Conservation (phyloP, 805 yeast species). For the Nematodospora valgi region DNA sequence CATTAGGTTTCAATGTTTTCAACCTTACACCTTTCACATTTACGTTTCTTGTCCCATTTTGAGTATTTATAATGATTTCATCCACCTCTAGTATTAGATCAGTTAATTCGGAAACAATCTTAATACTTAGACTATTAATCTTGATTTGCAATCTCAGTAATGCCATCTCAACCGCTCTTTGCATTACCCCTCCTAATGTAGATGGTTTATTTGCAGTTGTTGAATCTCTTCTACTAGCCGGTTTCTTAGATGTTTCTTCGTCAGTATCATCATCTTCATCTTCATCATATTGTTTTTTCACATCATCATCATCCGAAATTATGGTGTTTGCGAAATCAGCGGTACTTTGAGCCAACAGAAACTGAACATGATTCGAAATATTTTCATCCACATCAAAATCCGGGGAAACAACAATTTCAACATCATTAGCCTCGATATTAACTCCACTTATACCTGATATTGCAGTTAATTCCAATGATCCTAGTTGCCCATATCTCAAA, state of each 20-base stretch:
- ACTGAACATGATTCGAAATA: constrained; percentile 32
- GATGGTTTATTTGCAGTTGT: constrained; percentile 23
- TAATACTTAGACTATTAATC: constrained; percentile 45
- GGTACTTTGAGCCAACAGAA: constrained; percentile 67
- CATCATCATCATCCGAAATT: constrained; percentile 28
- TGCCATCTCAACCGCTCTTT: constrained; percentile 65
- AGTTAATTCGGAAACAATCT: constrained; percentile 45
- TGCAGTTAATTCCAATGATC: constrained; percentile 46
- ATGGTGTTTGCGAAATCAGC: constrained; percentile 67
- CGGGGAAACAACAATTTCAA: constrained; percentile 44
- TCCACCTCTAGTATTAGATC: constrained; percentile 32
- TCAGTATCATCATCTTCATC: constrained; percentile 11
- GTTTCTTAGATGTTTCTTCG: constrained; percentile 7
- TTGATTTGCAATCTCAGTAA: constrained; percentile 55
- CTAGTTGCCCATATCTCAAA: constrained; percentile 59
- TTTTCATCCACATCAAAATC: constrained; percentile 28
- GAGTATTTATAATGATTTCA: constrained; percentile 32
- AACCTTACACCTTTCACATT: constrained; percentile 38
- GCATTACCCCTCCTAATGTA: constrained; percentile 54
- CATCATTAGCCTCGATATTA: constrained; percentile 52
- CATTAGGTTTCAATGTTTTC: constrained; percentile 37
- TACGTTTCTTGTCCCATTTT: constrained; percentile 45
- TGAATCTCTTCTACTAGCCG: constrained; percentile 10
- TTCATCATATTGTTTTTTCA: constrained; percentile 8
- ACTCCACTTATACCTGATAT: constrained; percentile 63